Evolutionary conservation across 1,284 basidiomycete genomes (phyloP).

Genomic region (Boletus smithii): DNA sequence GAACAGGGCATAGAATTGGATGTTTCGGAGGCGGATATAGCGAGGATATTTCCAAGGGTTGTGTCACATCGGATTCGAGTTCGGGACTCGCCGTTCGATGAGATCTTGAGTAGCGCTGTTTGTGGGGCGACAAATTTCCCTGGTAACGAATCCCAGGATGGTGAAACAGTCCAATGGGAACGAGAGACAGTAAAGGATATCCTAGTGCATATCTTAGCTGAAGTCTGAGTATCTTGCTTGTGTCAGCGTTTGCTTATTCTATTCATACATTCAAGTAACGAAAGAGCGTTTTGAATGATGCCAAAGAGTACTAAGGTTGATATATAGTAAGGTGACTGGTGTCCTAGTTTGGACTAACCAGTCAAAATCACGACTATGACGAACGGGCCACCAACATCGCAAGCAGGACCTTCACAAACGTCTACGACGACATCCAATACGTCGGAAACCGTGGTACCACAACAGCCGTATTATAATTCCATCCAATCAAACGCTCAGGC

Average conservation of each 20-base stretch:
- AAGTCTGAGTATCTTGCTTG: conserved; percentile 39
- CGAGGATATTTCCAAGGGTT: conserved; percentile 63
- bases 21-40: conserved; percentile 68
- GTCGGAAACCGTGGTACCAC: conserved; percentile 14
- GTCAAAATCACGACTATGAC: conserved; percentile 18
- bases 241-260: neutral
- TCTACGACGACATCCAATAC: conserved; percentile 8
- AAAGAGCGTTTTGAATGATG: no score
- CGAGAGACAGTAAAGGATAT: conserved; percentile 57
- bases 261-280: no score
- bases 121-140: conserved; percentile 43
- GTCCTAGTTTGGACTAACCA: conserved; percentile 1
- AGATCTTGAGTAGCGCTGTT: conserved; percentile 59
- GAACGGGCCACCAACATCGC: conserved; percentile 20
- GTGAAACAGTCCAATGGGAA: conserved; percentile 26
- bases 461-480: conserved; percentile 10
- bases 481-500: conserved; percentile 13
- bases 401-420: conserved; percentile 22
- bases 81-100: conserved; percentile 62
- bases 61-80: conserved; percentile 69
- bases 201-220: conserved; percentile 50
- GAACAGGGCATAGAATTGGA: conserved; percentile 42
- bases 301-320: no score
- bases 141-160: conserved; percentile 24
- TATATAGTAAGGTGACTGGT: no score